Conservation (phyloP, 805 yeast species). For the Pichia gijzeniarum region DNA sequence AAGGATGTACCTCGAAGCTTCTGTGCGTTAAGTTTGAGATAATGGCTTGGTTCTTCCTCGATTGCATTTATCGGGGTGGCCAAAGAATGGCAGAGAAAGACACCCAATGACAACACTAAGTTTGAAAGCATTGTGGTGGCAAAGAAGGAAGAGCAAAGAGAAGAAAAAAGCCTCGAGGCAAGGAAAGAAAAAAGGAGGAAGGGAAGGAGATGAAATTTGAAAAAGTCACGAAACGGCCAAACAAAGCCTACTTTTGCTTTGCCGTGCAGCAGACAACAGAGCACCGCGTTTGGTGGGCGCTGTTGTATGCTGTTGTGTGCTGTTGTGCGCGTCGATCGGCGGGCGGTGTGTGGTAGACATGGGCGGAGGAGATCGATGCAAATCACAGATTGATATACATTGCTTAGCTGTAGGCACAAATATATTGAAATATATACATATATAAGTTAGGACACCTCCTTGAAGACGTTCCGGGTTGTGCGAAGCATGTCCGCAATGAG, state of each 20-base stretch:
- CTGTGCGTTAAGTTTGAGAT: constrained; percentile 18
- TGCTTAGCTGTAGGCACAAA: no score
- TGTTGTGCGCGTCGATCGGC: no score
- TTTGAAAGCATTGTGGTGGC: not conserved
- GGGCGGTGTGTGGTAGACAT: no score
- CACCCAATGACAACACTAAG: not conserved
- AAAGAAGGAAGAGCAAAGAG: not conserved
- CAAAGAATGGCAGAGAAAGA: not conserved
- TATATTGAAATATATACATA: no score
- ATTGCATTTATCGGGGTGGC: not conserved
- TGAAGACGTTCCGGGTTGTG: constrained; percentile 4
- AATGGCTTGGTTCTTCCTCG: constrained; percentile 3
- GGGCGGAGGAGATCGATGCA: no score
- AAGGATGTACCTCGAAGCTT: constrained; percentile 13
- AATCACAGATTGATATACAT: no score
- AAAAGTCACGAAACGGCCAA: no score
- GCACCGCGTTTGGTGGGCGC: no score
- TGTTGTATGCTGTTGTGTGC: no score
- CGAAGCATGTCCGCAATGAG: constrained; percentile 13
- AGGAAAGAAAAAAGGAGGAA: not conserved
- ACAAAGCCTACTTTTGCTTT: no score
- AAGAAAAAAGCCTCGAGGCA: no score
- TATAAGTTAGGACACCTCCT: not conserved
- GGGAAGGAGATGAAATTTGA: not conserved
- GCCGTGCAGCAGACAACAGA: no score